These are phyloP conservation scores for Zopfia rhizophila DNA, from an alignment of 2,329 filamentous ascomycete genomes.

Conservation along the genomic window DNA sequence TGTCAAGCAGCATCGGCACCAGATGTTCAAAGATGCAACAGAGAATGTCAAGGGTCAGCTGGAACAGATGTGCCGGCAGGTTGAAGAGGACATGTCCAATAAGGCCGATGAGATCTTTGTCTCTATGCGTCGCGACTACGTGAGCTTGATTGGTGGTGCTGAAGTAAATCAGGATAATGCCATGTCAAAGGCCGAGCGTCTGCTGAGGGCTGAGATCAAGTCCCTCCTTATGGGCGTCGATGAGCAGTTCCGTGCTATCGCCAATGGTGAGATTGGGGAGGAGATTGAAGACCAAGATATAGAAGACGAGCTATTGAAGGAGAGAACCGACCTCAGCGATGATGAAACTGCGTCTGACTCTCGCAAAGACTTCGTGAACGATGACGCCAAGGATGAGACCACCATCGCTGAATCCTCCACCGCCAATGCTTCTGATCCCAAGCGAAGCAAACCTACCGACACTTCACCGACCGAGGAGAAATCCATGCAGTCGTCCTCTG, in stretches of 20 bases:
- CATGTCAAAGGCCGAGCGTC: conserved; percentile 26
- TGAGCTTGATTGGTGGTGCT: conserved; percentile 44
- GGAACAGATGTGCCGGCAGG: conserved; percentile 53
- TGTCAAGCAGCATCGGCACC: conserved; percentile 51
- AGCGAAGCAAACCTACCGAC: too few relatives aligned
- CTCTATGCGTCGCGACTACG: conserved; percentile 51
- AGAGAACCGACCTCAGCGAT: too few relatives aligned
- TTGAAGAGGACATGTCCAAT: conserved; percentile 56
- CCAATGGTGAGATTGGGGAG: conserved; percentile 26
- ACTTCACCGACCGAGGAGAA: too few relatives aligned
- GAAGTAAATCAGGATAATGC: conserved; percentile 13
- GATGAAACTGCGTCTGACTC: too few relatives aligned
- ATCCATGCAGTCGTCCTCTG: too few relatives aligned
- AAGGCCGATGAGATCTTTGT: conserved; percentile 57
- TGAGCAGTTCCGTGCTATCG: conserved; percentile 34
- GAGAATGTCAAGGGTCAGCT: conserved; percentile 55
- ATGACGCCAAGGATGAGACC: conserved; percentile 1
- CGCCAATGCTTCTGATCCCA: too few relatives aligned
- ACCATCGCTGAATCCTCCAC: too few relatives aligned
- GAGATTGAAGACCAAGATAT: conserved; percentile 13
- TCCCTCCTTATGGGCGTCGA: conserved; percentile 28
- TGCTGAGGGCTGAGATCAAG: conserved; percentile 28
- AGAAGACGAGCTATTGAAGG: conserved; percentile 5
- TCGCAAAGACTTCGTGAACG: too few relatives aligned
- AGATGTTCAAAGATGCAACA: conserved; percentile 63